Percentiles rank a stretch among this genome's conserved stretches.
Conservation (phyloP, 192 early-diverging fungal genomes). For the Obelidium mucronatum region DNA sequence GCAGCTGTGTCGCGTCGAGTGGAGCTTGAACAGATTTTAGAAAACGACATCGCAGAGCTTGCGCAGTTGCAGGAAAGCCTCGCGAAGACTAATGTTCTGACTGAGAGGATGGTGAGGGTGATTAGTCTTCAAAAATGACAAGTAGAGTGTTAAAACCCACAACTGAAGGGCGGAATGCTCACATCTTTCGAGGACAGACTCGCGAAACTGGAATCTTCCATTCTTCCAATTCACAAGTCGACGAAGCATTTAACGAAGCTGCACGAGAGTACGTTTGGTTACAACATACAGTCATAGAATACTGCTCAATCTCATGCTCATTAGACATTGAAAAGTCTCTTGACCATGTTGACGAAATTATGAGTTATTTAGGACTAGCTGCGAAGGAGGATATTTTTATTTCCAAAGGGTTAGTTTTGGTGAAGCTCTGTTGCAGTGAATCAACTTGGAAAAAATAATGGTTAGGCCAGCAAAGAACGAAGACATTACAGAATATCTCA, state of each 20-base stretch:
- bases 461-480: constrained; percentile 58
- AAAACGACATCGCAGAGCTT: constrained; percentile 59
- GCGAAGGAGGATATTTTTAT: constrained; percentile 71
- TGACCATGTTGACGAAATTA: constrained; percentile 63
- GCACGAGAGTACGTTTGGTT: constrained; percentile 70
- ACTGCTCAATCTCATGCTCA: background rate
- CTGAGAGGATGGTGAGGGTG: constrained; percentile 56
- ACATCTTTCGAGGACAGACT: constrained; percentile 79
- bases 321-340: constrained; percentile 75
- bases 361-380: constrained; percentile 73
- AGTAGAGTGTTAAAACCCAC: background rate
- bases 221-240: constrained; percentile 80
- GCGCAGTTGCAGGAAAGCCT: constrained; percentile 61
- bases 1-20: background rate
- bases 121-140: background rate
- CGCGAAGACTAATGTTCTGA: constrained; percentile 52
- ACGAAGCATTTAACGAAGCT: constrained; percentile 77
- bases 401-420: constrained; percentile 70
- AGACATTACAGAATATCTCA: constrained; percentile 64
- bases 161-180: constrained; percentile 67
- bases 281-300: too few species aligned
- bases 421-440: too few species aligned
- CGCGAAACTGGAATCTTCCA: constrained; percentile 73
- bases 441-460: too few species aligned
- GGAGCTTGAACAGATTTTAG: constrained; percentile 45